Conservation (phyloP, 768 basidiomycete species). For the Tylopilus plumbeoviolaceoides region DNA sequence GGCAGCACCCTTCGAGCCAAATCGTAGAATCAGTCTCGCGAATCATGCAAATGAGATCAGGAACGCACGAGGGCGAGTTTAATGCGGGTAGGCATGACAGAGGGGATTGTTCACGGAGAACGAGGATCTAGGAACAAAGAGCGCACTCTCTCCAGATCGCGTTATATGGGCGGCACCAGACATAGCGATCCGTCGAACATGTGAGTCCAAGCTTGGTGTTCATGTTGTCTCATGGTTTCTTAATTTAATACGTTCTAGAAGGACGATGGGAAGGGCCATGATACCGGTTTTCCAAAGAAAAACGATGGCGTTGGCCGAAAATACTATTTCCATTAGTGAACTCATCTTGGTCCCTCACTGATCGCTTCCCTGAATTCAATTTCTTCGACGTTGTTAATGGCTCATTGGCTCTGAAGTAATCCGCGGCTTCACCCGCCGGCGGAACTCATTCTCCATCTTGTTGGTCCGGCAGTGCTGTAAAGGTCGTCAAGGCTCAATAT, state of each 20-base stretch:
- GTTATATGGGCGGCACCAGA: neutral
- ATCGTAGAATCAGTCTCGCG: neutral
- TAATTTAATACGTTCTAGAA: neutral
- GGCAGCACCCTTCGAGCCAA: slow-evolving; percentile 9
- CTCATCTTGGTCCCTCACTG: slow-evolving; percentile 1
- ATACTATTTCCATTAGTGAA: slow-evolving; percentile 16
- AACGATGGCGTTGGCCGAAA: neutral
- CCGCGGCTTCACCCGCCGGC: no score
- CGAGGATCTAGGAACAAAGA: neutral
- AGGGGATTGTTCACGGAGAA: neutral
- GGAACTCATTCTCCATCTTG: neutral
- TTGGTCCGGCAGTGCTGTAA: neutral
- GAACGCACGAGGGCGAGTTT: slow-evolving; percentile 7
- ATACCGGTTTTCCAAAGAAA: neutral
- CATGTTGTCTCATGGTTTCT: neutral
- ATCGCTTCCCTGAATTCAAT: no score
- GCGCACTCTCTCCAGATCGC: neutral
- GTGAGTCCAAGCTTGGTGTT: neutral
- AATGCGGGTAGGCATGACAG: slow-evolving; percentile 6
- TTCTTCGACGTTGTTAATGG: no score
- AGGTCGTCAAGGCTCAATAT: neutral
- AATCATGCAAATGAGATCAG: neutral
- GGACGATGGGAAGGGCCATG: neutral
- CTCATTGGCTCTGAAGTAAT: no score
- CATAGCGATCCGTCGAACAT: neutral